phyloP scores from a whole-genome alignment of 495 filamentous ascomycete genomes.

The Penicillium simplicissimum region DNA sequence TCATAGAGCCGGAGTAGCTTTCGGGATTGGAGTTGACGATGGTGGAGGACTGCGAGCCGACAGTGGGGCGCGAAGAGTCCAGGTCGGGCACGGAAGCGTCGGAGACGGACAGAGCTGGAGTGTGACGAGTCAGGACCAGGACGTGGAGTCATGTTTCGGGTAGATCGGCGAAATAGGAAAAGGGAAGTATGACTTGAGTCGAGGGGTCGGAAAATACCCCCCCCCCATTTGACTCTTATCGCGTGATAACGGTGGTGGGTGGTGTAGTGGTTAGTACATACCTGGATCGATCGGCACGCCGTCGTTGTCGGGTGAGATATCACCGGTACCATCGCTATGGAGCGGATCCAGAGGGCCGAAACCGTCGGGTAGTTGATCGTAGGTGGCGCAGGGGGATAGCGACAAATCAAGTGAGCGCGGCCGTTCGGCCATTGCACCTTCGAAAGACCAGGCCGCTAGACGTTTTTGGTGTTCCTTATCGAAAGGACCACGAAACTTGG shows the following conservation, averaged over 20 bases:
- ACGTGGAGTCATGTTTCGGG: constrained; percentile 4
- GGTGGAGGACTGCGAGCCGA: constrained; percentile 43
- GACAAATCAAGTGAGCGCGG: constrained; percentile 38
- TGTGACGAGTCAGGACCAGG: constrained; percentile 5
- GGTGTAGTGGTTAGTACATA: constrained; percentile 26
- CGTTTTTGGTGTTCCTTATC: constrained; percentile 52
- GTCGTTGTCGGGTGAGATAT: constrained; percentile 26
- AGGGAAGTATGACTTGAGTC: not conserved
- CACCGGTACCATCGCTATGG: constrained; percentile 9
- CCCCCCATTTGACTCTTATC: not conserved
- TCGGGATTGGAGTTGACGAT: constrained; percentile 39
- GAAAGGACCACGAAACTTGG: constrained; percentile 55
- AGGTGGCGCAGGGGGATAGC: constrained; percentile 42
- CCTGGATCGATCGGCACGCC: constrained; percentile 35
- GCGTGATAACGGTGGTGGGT: not conserved
- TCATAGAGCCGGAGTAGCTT: constrained; percentile 43
- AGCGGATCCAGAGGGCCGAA: constrained; percentile 9
- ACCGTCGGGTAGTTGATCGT: constrained; percentile 20
- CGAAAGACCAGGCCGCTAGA: constrained; percentile 53
- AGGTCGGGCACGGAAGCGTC: constrained; percentile 12
- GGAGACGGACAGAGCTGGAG: constrained; percentile 21
- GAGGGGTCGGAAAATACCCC: not conserved
- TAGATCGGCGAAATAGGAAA: constrained; percentile 1
- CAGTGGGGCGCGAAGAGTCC: constrained; percentile 25
- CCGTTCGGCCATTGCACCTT: constrained; percentile 39